phyloP scores from a whole-genome alignment of 2,329 filamentous ascomycete species.

The Arthrobotrys iridis region DNA sequence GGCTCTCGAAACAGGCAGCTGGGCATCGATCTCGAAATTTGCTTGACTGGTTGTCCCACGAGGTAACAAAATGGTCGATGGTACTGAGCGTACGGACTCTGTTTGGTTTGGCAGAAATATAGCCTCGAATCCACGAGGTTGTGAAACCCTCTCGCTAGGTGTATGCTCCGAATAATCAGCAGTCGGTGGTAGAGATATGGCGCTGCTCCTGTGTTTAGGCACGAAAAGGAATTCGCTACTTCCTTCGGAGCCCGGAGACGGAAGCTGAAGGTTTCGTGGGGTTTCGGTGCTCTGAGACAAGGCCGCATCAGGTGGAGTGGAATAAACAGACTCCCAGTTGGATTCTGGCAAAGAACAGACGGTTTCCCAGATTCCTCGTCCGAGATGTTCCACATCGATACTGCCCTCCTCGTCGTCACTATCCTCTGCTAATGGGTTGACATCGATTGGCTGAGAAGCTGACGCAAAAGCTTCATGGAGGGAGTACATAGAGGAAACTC shows the following conservation, averaged over 20 bases:
- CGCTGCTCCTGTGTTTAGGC: conserved; percentile 1
- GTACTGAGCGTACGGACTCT: not conserved
- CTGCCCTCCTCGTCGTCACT: conserved; percentile 16
- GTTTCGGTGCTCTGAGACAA: not conserved
- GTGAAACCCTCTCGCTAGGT: not conserved
- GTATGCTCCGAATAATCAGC: conserved; percentile 1
- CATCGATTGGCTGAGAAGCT: not conserved
- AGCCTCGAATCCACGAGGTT: not conserved
- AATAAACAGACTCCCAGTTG: conserved; percentile 5
- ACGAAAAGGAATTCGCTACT: not conserved
- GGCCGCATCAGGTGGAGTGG: not conserved
- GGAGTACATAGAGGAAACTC: conserved; percentile 44
- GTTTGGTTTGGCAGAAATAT: not conserved
- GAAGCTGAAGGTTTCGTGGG: conserved; percentile 23
- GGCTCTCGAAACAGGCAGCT: conserved; percentile 26
- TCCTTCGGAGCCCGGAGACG: conserved; percentile 26
- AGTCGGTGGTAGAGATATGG: conserved; percentile 21
- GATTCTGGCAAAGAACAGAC: conserved; percentile 36
- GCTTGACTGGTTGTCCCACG: not conserved
- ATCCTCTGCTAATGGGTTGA: not conserved
- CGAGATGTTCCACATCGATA: conserved; percentile 28
- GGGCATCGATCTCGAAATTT: not conserved
- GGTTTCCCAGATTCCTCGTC: conserved; percentile 27
- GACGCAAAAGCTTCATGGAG: conserved; percentile 15
- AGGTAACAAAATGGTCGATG: not conserved